Percentiles rank a stretch among this genome's conserved stretches.
Conservation (phyloP, 2,329 filamentous ascomycete genomes). For the Penicillium sp. region DNA sequence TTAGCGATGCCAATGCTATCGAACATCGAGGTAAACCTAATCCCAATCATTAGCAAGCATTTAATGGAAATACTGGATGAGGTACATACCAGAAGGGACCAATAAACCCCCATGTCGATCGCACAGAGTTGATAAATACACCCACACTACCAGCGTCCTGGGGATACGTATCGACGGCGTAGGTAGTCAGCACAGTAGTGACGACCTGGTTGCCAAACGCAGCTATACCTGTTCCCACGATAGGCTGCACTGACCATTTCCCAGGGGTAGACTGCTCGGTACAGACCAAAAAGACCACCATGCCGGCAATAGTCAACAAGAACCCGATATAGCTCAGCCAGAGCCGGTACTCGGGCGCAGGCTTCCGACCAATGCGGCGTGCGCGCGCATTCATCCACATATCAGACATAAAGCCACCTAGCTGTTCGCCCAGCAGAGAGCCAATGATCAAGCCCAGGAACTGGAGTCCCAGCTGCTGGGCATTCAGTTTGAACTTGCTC, state of each 20-base stretch:
- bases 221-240: slow-evolving; percentile 54
- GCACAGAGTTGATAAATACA: slow-evolving; percentile 58
- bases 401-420: slow-evolving; percentile 56
- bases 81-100: slow-evolving; percentile 36
- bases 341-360: slow-evolving; percentile 53
- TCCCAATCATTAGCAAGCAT: not conserved
- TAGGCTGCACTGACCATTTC: slow-evolving; percentile 55
- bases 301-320: slow-evolving; percentile 51
- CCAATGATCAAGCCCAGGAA: slow-evolving; percentile 59
- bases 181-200: slow-evolving; percentile 61
- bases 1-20: slow-evolving; percentile 30
- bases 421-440: slow-evolving; percentile 57
- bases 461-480: slow-evolving; percentile 58
- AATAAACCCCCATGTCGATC: slow-evolving; percentile 39
- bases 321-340: slow-evolving; percentile 58
- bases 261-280: slow-evolving; percentile 44
- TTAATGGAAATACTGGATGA: slow-evolving; percentile 1
- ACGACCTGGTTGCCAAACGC: slow-evolving; percentile 61
- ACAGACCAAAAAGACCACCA: slow-evolving; percentile 57
- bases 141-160: slow-evolving; percentile 56
- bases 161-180: slow-evolving; percentile 56
- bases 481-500: slow-evolving; percentile 55
- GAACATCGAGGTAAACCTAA: slow-evolving; percentile 35
- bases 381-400: slow-evolving; percentile 53
- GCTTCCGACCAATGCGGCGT: slow-evolving; percentile 35